phyloP scores from a whole-genome alignment of 805 yeast genomes.

The Metschnikowia kofuensis region DNA sequence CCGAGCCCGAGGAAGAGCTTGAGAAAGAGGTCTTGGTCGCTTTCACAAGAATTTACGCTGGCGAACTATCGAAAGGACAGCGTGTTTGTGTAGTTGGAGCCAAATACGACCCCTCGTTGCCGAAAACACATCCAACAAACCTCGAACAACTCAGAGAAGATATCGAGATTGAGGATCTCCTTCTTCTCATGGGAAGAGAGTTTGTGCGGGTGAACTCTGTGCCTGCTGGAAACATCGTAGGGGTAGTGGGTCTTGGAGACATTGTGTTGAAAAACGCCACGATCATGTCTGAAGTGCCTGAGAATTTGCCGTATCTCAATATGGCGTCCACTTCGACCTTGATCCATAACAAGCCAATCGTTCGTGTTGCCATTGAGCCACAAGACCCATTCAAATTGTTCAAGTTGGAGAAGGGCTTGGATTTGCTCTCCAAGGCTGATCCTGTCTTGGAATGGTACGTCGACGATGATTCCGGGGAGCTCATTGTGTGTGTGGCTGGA shows the following conservation, averaged over 20 bases:
- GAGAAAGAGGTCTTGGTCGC: constrained; percentile 74
- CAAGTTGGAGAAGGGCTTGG: constrained; percentile 73
- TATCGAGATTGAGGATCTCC: constrained; percentile 65
- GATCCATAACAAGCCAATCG: constrained; percentile 77
- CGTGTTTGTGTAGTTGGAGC: constrained; percentile 79
- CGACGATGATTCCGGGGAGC: constrained; percentile 85
- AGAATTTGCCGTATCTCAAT: constrained; percentile 75
- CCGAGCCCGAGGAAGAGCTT: constrained; percentile 43
- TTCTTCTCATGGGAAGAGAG: constrained; percentile 90
- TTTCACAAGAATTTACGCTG: constrained; percentile 85
- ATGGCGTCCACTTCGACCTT: constrained; percentile 47
- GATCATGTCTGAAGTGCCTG: constrained; percentile 52
- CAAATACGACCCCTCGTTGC: constrained; percentile 65
- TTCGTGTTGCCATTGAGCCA: constrained; percentile 95
- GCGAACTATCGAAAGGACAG: constrained; percentile 74
- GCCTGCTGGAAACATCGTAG: constrained; percentile 94
- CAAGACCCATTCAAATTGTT: constrained; percentile 78
- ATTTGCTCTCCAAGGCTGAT: constrained; percentile 79
- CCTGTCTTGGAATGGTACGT: constrained; percentile 88
- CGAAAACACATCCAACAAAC: constrained; percentile 29
- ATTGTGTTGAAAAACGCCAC: constrained; percentile 86
- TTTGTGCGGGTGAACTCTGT: constrained; percentile 72
- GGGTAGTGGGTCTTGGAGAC: constrained; percentile 86
- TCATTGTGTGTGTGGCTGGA: constrained; percentile 92
- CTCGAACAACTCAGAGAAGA: constrained; percentile 55